Evolutionary conservation across 23 red algal genomes (phyloP), one percentile per base, ranked within the genome.

Genomic region (Chondrus crispus): DNA sequence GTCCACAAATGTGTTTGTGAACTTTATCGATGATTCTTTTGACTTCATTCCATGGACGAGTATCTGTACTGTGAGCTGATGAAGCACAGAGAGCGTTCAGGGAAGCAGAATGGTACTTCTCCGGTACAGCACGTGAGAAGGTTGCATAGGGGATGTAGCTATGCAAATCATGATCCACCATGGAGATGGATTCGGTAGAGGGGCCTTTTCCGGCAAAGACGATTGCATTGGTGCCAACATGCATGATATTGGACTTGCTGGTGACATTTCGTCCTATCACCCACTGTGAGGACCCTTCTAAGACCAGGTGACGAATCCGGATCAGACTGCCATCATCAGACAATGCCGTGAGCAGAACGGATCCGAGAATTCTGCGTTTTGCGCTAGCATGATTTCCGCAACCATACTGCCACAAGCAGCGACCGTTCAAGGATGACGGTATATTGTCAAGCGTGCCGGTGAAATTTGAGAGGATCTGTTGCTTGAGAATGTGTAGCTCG

Each of bases 1-100:
- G 78, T n/a, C 78, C 78, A 52, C 78, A 83, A 26, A 83, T 47
- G 51, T 83, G 78, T 38, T 83, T 62, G 52, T 83, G 78, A 62
- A 83, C 46, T 38, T 62, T 54, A 52, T 83, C 52, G 40, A 83
- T 62, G 1, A 52, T 83, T 60, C 51, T 1, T 39, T 54, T 83
- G 0, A 62, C 78, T 32, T 83, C 78, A 53, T n/a, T 33, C 78
- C 71, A 76, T 1, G 24, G 26, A 41, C 22, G 71, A 41, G 9
- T 1, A 6, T 44, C 26, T 76, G 35, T 22, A 66, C 60, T 32
- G 1, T 13, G 26, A 32, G 18, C 35, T 66, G 60, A 66, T 66
- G 18, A n/a, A n/a, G n/a, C n/a, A n/a, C n/a, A n/a, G n/a, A n/a
- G n/a, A n/a, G n/a, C n/a, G n/a, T n/a, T n/a, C n/a, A n/a, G n/a